Base-by-base conservation (phyloP, 2,329 filamentous ascomycete genomes). In the Fusarium armeniacum region DNA sequence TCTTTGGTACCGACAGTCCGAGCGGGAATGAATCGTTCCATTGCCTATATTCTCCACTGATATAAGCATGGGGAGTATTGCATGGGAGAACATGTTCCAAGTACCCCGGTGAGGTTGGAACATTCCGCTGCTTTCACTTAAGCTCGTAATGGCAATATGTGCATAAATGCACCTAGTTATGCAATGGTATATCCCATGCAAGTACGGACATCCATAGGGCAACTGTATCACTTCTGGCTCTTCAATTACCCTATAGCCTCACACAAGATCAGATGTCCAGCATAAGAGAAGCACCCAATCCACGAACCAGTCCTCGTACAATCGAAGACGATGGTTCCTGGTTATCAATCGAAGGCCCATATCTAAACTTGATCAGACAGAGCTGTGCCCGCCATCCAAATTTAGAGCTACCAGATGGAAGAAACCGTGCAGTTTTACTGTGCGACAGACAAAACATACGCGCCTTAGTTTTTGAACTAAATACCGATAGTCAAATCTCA, bases 351-450 rank as follows among this genome's bases (percentile, higher is more conserved):
- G 57, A 60, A 16, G 28, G 41, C 9, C 41, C 53, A 59, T 60
- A 49, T n/a, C 32, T 28, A n/a, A 28, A 18, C 35, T 20, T 28
- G 13, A 59, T 60, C 22, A 49, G 59, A 28, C 41, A 60, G n/a
- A 59, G 54, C 28, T 49, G 41, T 16, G 10, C 15, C 33, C 33
- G 57, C 24, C 55, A 60, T 4, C 54, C 41, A 28, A 47, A 60
- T 24, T 33, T 60, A 9, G 49, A 58, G 49, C 18, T 58, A n/a
- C 49, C 36, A 4, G 55, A 58, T 58, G 49, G 49, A 55, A 38
- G 55, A 24, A 58, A 58, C 11, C 55, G 49, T 16, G 54, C 28
- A 38, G 22, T 54, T 26, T 32, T 54, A 36, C 13, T 33, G 11
- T 54, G 46, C 26, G 35, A 57, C 4, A 57, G 54, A 41, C 54